Percentiles rank a stretch among this genome's conserved stretches.
Conservation (phyloP, 148 eudicot species). For the Silene conica region DNA sequence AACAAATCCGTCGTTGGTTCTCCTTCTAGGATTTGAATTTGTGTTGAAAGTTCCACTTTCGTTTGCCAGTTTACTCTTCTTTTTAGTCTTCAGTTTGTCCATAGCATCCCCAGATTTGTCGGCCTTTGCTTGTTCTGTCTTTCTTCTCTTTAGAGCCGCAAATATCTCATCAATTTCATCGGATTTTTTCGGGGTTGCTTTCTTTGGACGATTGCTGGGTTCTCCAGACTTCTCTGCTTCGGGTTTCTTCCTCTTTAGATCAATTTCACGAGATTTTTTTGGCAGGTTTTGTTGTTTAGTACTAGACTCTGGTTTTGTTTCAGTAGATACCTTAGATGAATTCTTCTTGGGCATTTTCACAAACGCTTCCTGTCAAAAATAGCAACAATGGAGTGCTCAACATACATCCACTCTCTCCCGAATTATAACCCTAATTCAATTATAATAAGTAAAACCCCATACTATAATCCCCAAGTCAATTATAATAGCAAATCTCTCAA, state of each 20-base stretch:
- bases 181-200: slow-evolving; percentile 21
- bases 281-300: slow-evolving; percentile 13
- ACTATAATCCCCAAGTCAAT: no score
- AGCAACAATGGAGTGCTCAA: no score
- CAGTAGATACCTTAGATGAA: slow-evolving; percentile 23
- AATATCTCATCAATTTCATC: slow-evolving; percentile 59
- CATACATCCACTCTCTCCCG: no score
- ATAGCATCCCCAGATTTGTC: slow-evolving; percentile 13
- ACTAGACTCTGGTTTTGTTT: slow-evolving; percentile 22
- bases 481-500: no score
- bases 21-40: slow-evolving; percentile 40
- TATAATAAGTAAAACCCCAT: no score
- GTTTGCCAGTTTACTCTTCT: slow-evolving; percentile 17
- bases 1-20: slow-evolving; percentile 55
- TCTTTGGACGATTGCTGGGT: slow-evolving; percentile 17
- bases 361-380: background rate
- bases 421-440: no score
- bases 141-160: slow-evolving; percentile 48
- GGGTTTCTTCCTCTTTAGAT: slow-evolving; percentile 48
- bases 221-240: slow-evolving; percentile 19
- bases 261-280: slow-evolving; percentile 27
- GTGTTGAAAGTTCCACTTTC: slow-evolving; percentile 21
- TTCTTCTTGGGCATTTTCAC: slow-evolving; percentile 41
- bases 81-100: slow-evolving; percentile 28
- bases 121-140: slow-evolving; percentile 25